These are phyloP conservation scores for Monilinia polystroma DNA, from an alignment of 2,329 filamentous ascomycete genomes.

Conservation along the genomic window DNA sequence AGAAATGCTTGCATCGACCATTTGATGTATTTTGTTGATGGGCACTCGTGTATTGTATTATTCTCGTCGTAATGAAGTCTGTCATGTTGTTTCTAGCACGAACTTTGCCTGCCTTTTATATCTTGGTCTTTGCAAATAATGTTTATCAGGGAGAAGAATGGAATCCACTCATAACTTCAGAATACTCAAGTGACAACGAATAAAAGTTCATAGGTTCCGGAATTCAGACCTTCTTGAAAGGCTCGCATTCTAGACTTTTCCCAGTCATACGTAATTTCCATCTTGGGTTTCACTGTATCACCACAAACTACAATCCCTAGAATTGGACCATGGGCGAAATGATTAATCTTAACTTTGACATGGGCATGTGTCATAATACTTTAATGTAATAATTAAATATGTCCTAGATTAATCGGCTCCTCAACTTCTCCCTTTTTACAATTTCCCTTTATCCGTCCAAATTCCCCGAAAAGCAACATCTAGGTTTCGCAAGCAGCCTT, in stretches of 20 bases:
- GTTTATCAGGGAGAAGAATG: not conserved
- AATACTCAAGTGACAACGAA: not conserved
- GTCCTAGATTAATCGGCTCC: too few species aligned
- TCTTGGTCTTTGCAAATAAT: not conserved
- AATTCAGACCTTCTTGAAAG: not conserved
- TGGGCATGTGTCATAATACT: not conserved
- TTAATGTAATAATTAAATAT: not conserved
- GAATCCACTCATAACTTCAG: not conserved
- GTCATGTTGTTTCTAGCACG: not conserved
- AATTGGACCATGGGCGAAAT: not conserved
- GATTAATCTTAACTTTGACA: not conserved
- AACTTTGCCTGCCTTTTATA: not conserved
- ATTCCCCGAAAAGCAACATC: not conserved
- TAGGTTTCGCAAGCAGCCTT: not conserved
- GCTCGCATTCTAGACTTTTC: not conserved
- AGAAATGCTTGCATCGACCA: not conserved
- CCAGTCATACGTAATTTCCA: slow-evolving; percentile 4
- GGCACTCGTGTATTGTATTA: not conserved
- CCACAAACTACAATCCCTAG: not conserved
- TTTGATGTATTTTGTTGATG: not conserved
- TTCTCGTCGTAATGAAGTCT: not conserved
- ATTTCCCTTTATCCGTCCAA: not conserved
- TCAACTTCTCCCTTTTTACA: not conserved
- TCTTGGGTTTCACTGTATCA: not conserved
- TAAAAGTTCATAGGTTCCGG: not conserved